These are phyloP conservation scores for Cercospora sojina DNA, from an alignment of 2,329 filamentous ascomycete species.

Conservation along the genomic window DNA sequence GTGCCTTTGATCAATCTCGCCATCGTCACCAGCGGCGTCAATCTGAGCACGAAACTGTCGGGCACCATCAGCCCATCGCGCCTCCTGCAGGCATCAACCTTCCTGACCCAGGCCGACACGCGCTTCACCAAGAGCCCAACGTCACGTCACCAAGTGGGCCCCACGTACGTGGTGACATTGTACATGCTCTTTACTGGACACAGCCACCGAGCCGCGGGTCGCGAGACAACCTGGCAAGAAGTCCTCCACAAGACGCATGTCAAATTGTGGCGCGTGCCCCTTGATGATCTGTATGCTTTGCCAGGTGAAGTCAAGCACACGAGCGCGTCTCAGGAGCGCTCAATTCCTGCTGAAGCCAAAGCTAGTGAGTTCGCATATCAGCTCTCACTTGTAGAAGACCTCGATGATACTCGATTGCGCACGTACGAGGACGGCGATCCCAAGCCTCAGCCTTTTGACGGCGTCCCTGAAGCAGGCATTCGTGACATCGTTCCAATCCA, in stretches of 20 bases:
- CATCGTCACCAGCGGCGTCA: conserved; percentile 90
- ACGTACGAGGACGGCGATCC: conserved; percentile 61
- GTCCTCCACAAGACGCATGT: conserved; percentile 90
- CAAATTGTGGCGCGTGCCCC: conserved; percentile 70
- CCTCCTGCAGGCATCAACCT: conserved; percentile 86
- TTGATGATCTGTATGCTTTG: conserved; percentile 53
- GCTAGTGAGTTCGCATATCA: conserved; percentile 73
- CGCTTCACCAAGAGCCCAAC: conserved; percentile 69
- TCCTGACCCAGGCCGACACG: conserved; percentile 81
- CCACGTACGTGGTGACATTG: conserved; percentile 78
- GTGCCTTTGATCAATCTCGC: conserved; percentile 90
- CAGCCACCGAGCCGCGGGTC: conserved; percentile 55
- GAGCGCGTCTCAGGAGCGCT: conserved; percentile 36
- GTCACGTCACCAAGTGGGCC: conserved; percentile 75
- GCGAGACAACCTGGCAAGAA: conserved; percentile 86
- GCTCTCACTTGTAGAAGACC: conserved; percentile 77
- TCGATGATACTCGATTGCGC: conserved; percentile 70
- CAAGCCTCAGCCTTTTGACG: conserved; percentile 60
- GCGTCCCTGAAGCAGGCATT: conserved; percentile 61
- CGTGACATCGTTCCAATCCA: conserved; percentile 68
- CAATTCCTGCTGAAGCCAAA: conserved; percentile 28
- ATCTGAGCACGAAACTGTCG: conserved; percentile 74
- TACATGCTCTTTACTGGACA: conserved; percentile 95
- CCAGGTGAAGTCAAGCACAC: conserved; percentile 32
- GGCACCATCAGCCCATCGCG: conserved; percentile 85